Evolutionary conservation across 2,329 filamentous ascomycete species (phyloP).

Genomic region (Metarhizium sp.): DNA sequence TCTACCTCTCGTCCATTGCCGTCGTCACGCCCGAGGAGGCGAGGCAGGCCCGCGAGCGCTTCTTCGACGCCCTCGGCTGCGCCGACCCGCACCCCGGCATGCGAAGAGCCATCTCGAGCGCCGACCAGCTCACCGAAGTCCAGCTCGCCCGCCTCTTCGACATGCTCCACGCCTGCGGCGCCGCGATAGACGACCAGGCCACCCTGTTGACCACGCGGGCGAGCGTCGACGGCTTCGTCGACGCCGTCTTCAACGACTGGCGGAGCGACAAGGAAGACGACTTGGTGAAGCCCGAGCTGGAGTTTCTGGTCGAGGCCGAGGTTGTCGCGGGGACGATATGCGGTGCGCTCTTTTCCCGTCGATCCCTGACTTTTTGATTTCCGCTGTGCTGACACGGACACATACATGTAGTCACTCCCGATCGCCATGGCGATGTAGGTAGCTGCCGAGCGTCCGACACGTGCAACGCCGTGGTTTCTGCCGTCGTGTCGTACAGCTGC

Average conservation of each 20-base stretch:
- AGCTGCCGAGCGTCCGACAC: conserved; percentile 9
- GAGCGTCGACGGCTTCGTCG: conserved; percentile 23
- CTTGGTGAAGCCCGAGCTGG: conserved; percentile 15
- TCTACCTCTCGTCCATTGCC: conserved; percentile 8
- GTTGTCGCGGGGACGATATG: conserved; percentile 18
- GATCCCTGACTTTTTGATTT: not conserved
- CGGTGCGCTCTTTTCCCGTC: conserved; percentile 11
- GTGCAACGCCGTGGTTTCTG: conserved; percentile 14
- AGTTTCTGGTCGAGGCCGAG: conserved; percentile 19
- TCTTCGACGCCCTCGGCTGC: conserved; percentile 17
- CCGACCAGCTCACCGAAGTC: conserved; percentile 17
- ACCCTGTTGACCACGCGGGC: conserved; percentile 15
- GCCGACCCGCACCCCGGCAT: conserved; percentile 11
- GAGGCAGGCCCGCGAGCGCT: conserved; percentile 3
- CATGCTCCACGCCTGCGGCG: conserved; percentile 21
- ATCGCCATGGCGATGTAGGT: conserved; percentile 1
- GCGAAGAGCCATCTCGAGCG: conserved; percentile 12
- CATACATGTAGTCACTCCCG: conserved; percentile 1
- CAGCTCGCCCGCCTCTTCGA: conserved; percentile 22
- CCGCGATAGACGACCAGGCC: conserved; percentile 15
- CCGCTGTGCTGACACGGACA: not conserved
- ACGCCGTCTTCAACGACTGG: conserved; percentile 21
- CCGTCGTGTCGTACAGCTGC: conserved; percentile 17
- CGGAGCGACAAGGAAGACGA: conserved; percentile 5
- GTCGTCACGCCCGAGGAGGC: not conserved